phyloP scores from a whole-genome alignment of 371 early-diverging fungal species.

The Circinella umbellata region DNA sequence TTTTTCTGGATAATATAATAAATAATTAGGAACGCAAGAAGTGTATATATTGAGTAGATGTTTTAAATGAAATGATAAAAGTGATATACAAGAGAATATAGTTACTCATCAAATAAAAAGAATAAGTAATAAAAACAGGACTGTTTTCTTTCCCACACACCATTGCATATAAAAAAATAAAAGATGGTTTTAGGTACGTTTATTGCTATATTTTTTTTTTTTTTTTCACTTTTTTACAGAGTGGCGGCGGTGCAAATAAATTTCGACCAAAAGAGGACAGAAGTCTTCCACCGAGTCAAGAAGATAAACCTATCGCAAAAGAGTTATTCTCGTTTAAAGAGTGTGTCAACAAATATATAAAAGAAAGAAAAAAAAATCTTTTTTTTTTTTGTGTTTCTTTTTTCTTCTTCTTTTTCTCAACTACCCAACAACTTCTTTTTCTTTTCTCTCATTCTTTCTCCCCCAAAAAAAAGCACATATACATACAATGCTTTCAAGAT shows the following conservation, averaged over 20 bases:
- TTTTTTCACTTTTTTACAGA: constrained; percentile 7
- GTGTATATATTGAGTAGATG: too few species aligned
- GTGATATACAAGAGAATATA: too few species aligned
- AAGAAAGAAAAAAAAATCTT: background rate
- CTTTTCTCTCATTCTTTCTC: too few species aligned
- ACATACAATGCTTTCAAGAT: constrained; percentile 8
- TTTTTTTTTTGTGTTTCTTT: constrained; percentile 2
- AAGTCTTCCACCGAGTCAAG: constrained; percentile 47
- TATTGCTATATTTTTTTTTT: constrained; percentile 1
- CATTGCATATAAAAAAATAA: background rate
- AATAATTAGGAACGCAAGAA: too few species aligned
- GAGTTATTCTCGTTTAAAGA: constrained; percentile 5
- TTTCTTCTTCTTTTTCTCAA: constrained; percentile 17
- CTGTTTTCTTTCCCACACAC: too few species aligned
- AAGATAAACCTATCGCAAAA: constrained; percentile 45
- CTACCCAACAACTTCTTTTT: background rate
- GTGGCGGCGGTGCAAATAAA: constrained; percentile 7
- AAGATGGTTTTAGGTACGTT: too few species aligned
- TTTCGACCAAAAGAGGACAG: constrained; percentile 15
- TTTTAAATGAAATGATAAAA: too few species aligned
- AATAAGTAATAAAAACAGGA: too few species aligned
- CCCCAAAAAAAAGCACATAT: constrained; percentile 5
- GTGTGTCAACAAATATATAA: constrained; percentile 16
- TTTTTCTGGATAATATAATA: too few species aligned
- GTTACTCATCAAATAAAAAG: too few species aligned